These are phyloP conservation scores for Alternaria panax DNA, from an alignment of 2,329 filamentous ascomycete species.

Conservation along the genomic window DNA sequence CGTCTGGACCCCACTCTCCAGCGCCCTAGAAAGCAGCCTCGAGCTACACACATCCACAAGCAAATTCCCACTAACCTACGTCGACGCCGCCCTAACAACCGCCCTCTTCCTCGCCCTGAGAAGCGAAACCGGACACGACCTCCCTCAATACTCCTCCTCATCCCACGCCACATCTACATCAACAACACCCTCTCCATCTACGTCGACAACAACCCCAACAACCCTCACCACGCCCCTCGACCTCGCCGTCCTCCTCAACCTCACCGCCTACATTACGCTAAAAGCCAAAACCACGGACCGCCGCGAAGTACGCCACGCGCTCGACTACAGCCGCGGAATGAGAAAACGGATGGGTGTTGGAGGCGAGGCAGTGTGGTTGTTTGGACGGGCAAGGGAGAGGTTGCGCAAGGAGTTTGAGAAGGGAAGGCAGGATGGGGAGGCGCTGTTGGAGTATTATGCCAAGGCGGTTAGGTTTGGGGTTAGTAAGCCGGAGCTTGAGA, in stretches of 20 bases:
- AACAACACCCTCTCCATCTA: neutral
- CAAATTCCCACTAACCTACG: slow-evolving; percentile 33
- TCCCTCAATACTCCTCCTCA: slow-evolving; percentile 17
- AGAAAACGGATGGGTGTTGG: slow-evolving; percentile 26
- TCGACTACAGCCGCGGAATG: slow-evolving; percentile 33
- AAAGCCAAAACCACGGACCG: slow-evolving; percentile 30
- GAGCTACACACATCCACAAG: slow-evolving; percentile 20
- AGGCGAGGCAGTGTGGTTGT: slow-evolving; percentile 28
- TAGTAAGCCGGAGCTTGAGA: slow-evolving; percentile 25
- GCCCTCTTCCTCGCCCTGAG: slow-evolving; percentile 23
- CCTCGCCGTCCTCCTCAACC: slow-evolving; percentile 34
- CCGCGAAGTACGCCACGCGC: slow-evolving; percentile 31
- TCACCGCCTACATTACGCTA: slow-evolving; percentile 27
- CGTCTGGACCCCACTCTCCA: slow-evolving; percentile 30
- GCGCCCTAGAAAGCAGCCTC: slow-evolving; percentile 31
- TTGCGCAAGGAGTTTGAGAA: slow-evolving; percentile 26
- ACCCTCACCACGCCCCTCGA: slow-evolving; percentile 26
- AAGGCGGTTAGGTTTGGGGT: slow-evolving; percentile 33
- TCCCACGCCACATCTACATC: neutral
- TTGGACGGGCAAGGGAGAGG: slow-evolving; percentile 13
- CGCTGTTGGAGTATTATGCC: slow-evolving; percentile 33
- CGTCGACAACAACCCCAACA: neutral
- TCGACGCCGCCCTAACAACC: slow-evolving; percentile 25
- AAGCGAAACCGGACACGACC: slow-evolving; percentile 9
- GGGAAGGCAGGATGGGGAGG: slow-evolving; percentile 22